A percentile compares a stretch with the other conserved stretches of the same genome.
Evolutionary conservation across 2,329 filamentous ascomycete genomes (phyloP).

Genomic region (Xylaria sp.): DNA sequence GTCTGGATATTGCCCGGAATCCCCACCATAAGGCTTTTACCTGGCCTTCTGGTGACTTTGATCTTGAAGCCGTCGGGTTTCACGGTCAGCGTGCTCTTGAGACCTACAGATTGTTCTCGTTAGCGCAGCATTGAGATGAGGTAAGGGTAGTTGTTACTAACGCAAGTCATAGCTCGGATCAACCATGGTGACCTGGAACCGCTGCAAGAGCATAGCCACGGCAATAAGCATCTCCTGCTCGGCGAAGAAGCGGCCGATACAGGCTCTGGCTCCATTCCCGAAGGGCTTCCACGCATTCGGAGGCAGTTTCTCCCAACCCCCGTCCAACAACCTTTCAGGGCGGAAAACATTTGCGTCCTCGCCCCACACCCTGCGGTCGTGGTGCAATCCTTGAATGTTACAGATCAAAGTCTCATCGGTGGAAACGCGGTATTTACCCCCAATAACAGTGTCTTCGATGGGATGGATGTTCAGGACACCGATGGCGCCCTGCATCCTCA

Average conservation of each 20-base stretch:
- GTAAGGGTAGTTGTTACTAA: constrained; percentile 4
- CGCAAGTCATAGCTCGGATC: constrained; percentile 69
- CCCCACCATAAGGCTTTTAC: constrained; percentile 15
- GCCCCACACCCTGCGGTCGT: constrained; percentile 67
- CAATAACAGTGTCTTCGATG: constrained; percentile 57
- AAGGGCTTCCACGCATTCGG: constrained; percentile 62
- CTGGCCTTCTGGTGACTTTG: constrained; percentile 56
- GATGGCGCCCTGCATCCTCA: constrained; percentile 63
- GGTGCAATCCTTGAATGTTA: constrained; percentile 62
- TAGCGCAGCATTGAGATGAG: background rate
- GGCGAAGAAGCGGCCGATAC: constrained; percentile 65
- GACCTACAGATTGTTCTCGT: constrained; percentile 12
- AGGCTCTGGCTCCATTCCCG: constrained; percentile 63
- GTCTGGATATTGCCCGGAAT: constrained; percentile 15
- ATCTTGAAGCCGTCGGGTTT: constrained; percentile 74
- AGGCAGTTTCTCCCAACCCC: constrained; percentile 55
- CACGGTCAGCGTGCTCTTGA: constrained; percentile 68
- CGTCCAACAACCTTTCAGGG: constrained; percentile 72
- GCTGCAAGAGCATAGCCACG: constrained; percentile 71
- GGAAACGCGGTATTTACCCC: constrained; percentile 64
- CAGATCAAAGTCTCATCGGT: constrained; percentile 57
- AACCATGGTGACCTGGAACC: constrained; percentile 73
- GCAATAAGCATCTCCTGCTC: constrained; percentile 63
- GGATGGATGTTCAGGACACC: constrained; percentile 57
- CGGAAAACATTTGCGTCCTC: constrained; percentile 66